These are phyloP conservation scores for Blastobotrys terrestris DNA, from an alignment of 805 yeast genomes.

Conservation along the genomic window DNA sequence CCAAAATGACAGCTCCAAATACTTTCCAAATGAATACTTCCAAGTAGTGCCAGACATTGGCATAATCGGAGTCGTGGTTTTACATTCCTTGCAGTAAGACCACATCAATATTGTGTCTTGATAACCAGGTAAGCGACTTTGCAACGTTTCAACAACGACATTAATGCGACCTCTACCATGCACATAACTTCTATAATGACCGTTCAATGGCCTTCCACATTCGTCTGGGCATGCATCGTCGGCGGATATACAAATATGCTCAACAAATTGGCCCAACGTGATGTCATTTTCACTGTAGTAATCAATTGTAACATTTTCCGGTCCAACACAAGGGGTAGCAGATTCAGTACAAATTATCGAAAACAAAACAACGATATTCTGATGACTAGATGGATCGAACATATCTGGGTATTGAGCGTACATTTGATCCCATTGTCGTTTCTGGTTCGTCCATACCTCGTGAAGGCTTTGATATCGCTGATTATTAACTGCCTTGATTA, in stretches of 20 bases:
- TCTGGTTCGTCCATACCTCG: constrained; percentile 33
- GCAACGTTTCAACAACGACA: constrained; percentile 59
- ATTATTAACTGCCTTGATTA: constrained; percentile 32
- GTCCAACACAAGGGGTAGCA: constrained; percentile 90
- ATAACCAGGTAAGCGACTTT: constrained; percentile 50
- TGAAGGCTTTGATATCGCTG: constrained; percentile 27
- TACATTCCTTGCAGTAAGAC: constrained; percentile 84
- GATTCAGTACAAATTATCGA: constrained; percentile 78
- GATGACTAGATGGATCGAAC: constrained; percentile 68
- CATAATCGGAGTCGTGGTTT: constrained; percentile 63
- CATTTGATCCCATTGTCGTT: constrained; percentile 65
- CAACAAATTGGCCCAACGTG: constrained; percentile 83
- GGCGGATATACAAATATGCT: constrained; percentile 67
- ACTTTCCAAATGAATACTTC: constrained; percentile 90
- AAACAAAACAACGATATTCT: constrained; percentile 68
- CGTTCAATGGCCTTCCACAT: constrained; percentile 63
- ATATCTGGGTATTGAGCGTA: constrained; percentile 48
- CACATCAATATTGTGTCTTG: constrained; percentile 75
- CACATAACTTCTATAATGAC: constrained; percentile 81
- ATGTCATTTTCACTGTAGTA: constrained; percentile 88
- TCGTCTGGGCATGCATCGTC: constrained; percentile 67
- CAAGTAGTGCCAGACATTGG: constrained; percentile 84
- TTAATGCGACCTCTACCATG: constrained; percentile 83
- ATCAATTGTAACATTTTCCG: constrained; percentile 75
- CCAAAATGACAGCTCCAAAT: constrained; percentile 81